Evolutionary conservation across 176 grass and related monocot species (phyloP).

Genomic region (Alopecurus myosuroides): DNA sequence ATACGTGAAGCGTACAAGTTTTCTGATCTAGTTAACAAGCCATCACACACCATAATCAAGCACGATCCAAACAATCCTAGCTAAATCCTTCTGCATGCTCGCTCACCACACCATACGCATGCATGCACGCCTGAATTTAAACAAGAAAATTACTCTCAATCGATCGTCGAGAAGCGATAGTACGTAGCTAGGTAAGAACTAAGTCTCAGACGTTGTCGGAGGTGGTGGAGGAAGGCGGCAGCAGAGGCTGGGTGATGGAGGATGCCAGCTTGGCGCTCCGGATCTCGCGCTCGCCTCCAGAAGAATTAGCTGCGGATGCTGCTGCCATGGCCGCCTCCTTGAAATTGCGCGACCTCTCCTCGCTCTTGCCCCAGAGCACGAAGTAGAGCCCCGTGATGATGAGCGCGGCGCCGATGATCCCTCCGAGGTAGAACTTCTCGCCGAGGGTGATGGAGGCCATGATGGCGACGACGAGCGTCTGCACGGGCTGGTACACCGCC

Average conservation of each 20-base stretch:
- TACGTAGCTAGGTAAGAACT: background rate
- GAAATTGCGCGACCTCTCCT: conserved; percentile 50
- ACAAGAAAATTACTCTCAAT: background rate
- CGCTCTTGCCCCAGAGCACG: conserved; percentile 92
- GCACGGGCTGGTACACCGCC: conserved; percentile 95
- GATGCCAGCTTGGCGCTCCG: conserved; percentile 25
- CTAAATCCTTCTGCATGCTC: background rate
- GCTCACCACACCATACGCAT: background rate
- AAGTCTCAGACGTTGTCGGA: conserved; percentile 55
- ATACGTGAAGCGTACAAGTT: background rate
- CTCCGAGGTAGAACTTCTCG: conserved; percentile 31
- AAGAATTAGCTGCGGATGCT: background rate
- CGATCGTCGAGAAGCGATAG: background rate
- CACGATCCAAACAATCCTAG: background rate
- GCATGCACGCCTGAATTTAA: background rate
- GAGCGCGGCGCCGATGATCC: conserved; percentile 80
- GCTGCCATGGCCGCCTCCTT: conserved; percentile 29
- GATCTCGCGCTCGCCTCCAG: background rate
- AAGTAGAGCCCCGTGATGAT: conserved; percentile 87
- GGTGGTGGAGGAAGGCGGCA: conserved; percentile 60
- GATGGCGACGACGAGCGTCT: conserved; percentile 94
- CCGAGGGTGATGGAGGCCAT: conserved; percentile 50
- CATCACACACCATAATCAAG: background rate
- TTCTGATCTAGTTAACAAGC: background rate
- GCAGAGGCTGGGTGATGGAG: conserved; percentile 63